Conservation (phyloP, 768 basidiomycete genomes). For the Phylloporus rhodoxanthus region DNA sequence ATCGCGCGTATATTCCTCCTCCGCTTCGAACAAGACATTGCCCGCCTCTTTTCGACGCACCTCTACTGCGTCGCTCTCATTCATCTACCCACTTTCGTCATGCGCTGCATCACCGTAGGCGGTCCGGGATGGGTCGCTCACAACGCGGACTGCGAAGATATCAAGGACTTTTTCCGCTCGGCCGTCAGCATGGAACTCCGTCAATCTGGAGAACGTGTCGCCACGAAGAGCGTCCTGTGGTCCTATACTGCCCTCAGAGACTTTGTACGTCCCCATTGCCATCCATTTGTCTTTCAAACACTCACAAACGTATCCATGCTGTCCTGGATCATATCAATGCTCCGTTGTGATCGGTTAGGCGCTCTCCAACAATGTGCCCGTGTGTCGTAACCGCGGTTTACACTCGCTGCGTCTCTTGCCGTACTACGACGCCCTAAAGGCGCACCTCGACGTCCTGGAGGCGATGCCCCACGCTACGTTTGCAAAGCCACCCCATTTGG, state of each 20-base stretch:
- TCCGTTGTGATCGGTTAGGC: constrained; percentile 37
- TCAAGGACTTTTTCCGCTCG: constrained; percentile 70
- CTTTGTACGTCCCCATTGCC: constrained; percentile 43
- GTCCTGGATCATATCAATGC: background rate
- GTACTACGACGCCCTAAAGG: constrained; percentile 50
- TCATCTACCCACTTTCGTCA: constrained; percentile 61
- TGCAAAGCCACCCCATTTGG: constrained; percentile 61
- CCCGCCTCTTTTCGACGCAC: constrained; percentile 66
- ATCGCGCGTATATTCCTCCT: constrained; percentile 63
- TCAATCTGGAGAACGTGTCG: constrained; percentile 71
- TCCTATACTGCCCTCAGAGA: constrained; percentile 71
- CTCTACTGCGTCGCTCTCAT: constrained; percentile 59
- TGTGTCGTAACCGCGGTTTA: constrained; percentile 60
- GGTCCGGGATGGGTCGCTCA: constrained; percentile 66
- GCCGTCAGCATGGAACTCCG: constrained; percentile 72
- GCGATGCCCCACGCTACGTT: constrained; percentile 52
- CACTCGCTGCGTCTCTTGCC: constrained; percentile 65
- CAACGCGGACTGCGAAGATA: constrained; percentile 61
- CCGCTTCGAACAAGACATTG: constrained; percentile 71
- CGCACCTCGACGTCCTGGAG: constrained; percentile 58
- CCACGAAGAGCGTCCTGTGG: constrained; percentile 76
- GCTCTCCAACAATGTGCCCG: constrained; percentile 60
- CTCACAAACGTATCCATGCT: too few relatives aligned
- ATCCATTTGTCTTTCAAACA: background rate
- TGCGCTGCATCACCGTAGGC: constrained; percentile 55